phyloP scores from a whole-genome alignment of 225 moss, liverwort and hornwort genomes.

The Climacium dendroides region DNA sequence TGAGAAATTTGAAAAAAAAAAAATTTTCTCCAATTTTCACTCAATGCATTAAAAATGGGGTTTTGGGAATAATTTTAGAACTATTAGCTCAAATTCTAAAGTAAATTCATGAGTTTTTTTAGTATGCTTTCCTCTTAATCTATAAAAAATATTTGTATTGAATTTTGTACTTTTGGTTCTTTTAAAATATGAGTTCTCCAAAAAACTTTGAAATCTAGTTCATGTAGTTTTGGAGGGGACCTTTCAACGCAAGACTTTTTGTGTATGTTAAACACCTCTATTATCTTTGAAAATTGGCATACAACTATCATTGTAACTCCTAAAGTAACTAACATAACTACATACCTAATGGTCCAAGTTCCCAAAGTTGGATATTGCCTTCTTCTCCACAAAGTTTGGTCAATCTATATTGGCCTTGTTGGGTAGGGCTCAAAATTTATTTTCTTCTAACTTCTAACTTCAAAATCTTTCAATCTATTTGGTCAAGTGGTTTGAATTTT shows the following conservation, averaged over 20 bases:
- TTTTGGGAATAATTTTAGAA: too few species aligned
- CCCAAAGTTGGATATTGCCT: neutral
- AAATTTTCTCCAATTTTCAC: neutral
- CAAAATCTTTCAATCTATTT: neutral
- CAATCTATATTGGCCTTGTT: rapidly evolving
- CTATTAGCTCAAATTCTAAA: neutral
- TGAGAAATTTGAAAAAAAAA: too few species aligned
- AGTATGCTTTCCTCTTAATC: neutral
- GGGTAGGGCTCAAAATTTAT: neutral
- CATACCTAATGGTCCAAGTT: neutral
- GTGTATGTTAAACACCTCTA: neutral
- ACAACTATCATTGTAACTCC: too few species aligned
- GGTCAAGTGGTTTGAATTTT: neutral
- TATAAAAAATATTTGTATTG: neutral
- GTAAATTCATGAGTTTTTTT: neutral
- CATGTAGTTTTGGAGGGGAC: rapidly evolving
- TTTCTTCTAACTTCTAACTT: neutral
- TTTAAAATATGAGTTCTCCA: neutral
- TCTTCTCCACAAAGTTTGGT: neutral
- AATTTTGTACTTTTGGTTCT: neutral
- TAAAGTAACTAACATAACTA: neutral
- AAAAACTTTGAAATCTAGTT: neutral
- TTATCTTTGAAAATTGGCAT: neutral
- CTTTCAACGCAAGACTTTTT: neutral
- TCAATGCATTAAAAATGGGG: too few species aligned